Percentiles rank a stretch among this genome's conserved stretches.
Evolutionary conservation across 352 stramenopile species (phyloP).

Genomic region (Achlya hypogyna): DNA sequence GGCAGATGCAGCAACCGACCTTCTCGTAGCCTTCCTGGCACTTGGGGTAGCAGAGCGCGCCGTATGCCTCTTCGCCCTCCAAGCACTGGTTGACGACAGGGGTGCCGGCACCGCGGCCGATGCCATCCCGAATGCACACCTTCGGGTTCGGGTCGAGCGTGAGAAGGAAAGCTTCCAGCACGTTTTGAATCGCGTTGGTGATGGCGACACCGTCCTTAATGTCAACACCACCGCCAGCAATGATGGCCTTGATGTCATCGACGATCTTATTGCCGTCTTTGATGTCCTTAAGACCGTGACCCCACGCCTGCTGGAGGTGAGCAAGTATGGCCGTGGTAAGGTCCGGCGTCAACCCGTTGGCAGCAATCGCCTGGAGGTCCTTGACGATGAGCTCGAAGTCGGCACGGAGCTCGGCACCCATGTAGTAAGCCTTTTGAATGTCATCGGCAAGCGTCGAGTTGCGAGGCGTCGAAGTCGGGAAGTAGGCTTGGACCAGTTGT

Average conservation of each 20-base stretch:
- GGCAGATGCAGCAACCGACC: not conserved
- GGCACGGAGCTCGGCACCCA: not conserved
- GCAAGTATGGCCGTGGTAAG: not conserved
- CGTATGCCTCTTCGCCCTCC: slow-evolving; percentile 4
- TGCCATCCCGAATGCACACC: not conserved
- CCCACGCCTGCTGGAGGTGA: not conserved
- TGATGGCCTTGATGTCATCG: not conserved
- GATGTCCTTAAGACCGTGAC: not conserved
- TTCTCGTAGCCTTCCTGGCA: slow-evolving; percentile 11
- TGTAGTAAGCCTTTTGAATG: not conserved
- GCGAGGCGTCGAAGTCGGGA: not conserved
- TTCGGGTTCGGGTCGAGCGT: slow-evolving; percentile 1
- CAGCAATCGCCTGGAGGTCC: not conserved
- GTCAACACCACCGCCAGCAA: not conserved
- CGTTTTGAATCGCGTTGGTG: not conserved
- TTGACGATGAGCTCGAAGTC: not conserved
- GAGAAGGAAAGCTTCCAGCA: not conserved
- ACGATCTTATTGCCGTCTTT: slow-evolving; percentile 4
- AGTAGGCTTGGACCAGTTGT: not conserved
- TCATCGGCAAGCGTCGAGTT: slow-evolving; percentile 1
- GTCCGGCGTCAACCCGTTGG: not conserved
- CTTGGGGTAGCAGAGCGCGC: slow-evolving; percentile 4
- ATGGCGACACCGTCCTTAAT: slow-evolving; percentile 5
- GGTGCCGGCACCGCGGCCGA: not conserved
- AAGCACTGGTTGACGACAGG: not conserved